Evolutionary conservation across 2,329 filamentous ascomycete species (phyloP).

Genomic region (Neoscytalidium dimidiatum): DNA sequence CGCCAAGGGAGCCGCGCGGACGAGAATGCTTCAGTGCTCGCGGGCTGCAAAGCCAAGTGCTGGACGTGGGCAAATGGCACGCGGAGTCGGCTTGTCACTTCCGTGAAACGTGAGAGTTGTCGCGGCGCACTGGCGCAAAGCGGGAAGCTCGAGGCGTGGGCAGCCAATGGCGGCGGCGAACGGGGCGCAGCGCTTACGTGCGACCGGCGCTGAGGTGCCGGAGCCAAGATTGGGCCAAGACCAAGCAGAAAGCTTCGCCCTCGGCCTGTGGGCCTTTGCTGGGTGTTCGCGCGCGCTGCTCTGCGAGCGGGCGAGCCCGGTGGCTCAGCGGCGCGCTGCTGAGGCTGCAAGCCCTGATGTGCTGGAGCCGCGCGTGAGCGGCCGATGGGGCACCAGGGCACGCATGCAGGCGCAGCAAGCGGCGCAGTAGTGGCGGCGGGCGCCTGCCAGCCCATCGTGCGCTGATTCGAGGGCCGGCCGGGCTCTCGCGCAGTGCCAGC

Average conservation of each 20-base stretch:
- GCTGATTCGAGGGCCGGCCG: not conserved
- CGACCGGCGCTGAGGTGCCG: not conserved
- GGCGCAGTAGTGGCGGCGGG: not conserved
- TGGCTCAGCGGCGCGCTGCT: slow-evolving; percentile 15
- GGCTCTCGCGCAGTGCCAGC: slow-evolving; percentile 1
- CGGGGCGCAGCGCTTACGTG: slow-evolving; percentile 15
- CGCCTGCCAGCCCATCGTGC: not conserved
- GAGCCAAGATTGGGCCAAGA: slow-evolving; percentile 9
- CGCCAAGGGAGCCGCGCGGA: slow-evolving; percentile 14
- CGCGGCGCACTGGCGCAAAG: not conserved
- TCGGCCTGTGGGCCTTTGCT: not conserved
- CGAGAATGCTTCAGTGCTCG: not conserved
- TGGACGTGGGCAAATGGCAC: not conserved
- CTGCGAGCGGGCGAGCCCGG: not conserved
- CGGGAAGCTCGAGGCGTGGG: not conserved
- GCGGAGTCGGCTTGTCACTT: not conserved
- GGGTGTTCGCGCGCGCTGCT: not conserved
- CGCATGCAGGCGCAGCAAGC: slow-evolving; percentile 8
- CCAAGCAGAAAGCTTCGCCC: slow-evolving; percentile 6
- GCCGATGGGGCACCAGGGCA: not conserved
- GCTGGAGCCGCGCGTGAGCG: too few species aligned
- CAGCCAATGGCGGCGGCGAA: not conserved
- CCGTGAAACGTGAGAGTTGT: slow-evolving; percentile 4
- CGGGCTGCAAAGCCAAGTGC: not conserved
- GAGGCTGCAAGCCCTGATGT: not conserved